These are phyloP conservation scores for Pseudophaeomoniella oleicola DNA, from an alignment of 2,329 filamentous ascomycete species.

Conservation along the genomic window DNA sequence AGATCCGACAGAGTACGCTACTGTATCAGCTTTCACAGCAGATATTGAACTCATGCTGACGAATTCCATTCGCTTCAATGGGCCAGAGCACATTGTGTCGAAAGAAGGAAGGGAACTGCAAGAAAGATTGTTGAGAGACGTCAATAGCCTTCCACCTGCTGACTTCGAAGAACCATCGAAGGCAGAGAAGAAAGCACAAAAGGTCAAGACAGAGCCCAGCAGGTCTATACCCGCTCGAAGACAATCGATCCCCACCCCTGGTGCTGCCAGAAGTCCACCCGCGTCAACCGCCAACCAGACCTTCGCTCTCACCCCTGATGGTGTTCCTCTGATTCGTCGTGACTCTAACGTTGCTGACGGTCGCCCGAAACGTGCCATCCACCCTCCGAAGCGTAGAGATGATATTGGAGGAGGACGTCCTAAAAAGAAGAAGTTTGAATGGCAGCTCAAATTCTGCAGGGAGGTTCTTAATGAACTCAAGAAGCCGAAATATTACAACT, in stretches of 20 bases:
- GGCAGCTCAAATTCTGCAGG: conserved; percentile 82
- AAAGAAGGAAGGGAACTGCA: conserved; percentile 48
- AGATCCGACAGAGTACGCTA: conserved; percentile 44
- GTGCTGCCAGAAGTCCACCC: conserved; percentile 30
- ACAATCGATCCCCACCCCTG: conserved; percentile 29
- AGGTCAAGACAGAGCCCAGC: conserved; percentile 17
- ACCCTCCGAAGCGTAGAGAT: conserved; percentile 79
- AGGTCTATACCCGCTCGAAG: conserved; percentile 31
- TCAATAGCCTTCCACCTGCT: conserved; percentile 42
- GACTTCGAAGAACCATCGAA: conserved; percentile 44
- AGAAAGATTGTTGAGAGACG: conserved; percentile 44
- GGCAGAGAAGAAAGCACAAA: conserved; percentile 45
- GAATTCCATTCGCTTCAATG: conserved; percentile 76
- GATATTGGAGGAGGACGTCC: conserved; percentile 73
- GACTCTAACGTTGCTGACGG: conserved; percentile 67
- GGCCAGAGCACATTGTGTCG: conserved; percentile 59
- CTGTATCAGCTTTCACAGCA: conserved; percentile 55
- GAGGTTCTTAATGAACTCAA: conserved; percentile 65
- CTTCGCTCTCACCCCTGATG: conserved; percentile 65
- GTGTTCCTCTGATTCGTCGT: conserved; percentile 68
- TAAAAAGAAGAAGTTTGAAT: conserved; percentile 78
- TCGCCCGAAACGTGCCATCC: conserved; percentile 83
- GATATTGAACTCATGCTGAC: conserved; percentile 66
- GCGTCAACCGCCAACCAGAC: conserved; percentile 34
- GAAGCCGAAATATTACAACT: conserved; percentile 52